These are phyloP conservation scores for Ceratocystis eucalypticola DNA, from an alignment of 2,329 filamentous ascomycete genomes.

Conservation along the genomic window DNA sequence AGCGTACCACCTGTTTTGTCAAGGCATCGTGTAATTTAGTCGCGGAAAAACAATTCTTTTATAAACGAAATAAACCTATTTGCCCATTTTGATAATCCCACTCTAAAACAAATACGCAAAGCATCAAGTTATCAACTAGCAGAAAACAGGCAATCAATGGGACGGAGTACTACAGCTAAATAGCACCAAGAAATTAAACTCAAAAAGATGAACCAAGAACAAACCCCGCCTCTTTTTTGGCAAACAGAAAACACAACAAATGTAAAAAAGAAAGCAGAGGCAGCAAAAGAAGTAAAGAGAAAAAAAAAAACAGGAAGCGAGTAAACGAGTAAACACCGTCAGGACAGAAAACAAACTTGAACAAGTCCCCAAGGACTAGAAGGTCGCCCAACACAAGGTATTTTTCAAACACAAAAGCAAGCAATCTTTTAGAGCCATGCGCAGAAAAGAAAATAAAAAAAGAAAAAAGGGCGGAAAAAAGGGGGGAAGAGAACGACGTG, in stretches of 20 bases:
- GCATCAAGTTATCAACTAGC: not conserved
- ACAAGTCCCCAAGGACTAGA: constrained; percentile 3
- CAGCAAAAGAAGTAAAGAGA: constrained; percentile 8
- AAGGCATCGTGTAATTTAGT: too few relatives aligned
- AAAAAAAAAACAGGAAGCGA: not conserved
- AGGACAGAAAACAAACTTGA: constrained; percentile 10
- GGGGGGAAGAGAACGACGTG: not conserved
- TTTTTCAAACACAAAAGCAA: constrained; percentile 5
- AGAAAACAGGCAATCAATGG: not conserved
- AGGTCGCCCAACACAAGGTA: constrained; percentile 1
- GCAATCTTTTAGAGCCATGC: constrained; percentile 4
- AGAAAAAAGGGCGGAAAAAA: not conserved
- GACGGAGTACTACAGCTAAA: not conserved
- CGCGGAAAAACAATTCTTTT: not conserved
- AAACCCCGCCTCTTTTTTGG: not conserved
- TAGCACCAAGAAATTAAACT: not conserved
- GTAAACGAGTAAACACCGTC: not conserved
- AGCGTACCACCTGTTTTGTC: not conserved
- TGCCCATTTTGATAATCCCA: constrained; percentile 1
- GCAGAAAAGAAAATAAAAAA: not conserved
- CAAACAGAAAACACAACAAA: not conserved
- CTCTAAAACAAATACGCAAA: constrained; percentile 5
- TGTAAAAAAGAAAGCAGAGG: not conserved
- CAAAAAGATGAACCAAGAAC: not conserved
- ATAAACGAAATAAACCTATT: not conserved